phyloP scores from a whole-genome alignment of 208 protist genomes.

The Polymyxa betae region DNA sequence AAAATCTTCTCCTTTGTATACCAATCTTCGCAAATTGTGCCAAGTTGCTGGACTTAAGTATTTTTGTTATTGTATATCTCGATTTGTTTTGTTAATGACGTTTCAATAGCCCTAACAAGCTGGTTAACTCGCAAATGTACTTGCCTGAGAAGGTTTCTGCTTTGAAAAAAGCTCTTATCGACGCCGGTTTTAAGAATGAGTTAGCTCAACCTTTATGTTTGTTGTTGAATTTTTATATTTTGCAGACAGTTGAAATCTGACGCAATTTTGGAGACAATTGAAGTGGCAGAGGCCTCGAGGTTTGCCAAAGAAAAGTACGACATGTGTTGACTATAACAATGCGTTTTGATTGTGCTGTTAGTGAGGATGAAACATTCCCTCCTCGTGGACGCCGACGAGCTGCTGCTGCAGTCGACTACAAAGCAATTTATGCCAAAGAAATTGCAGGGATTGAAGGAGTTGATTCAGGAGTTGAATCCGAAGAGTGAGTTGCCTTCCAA shows the following conservation, averaged over 20 bases:
- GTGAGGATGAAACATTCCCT: too few species aligned
- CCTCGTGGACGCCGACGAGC: neutral
- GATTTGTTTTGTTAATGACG: neutral
- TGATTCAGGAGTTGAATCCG: neutral
- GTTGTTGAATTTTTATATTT: neutral
- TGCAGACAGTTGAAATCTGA: neutral
- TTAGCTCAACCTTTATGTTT: neutral
- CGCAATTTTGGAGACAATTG: neutral
- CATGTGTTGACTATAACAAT: neutral
- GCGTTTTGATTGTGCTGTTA: too few species aligned
- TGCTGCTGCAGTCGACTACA: slow-evolving; percentile 32
- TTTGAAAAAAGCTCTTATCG: slow-evolving; percentile 30
- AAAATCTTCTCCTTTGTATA: slow-evolving; percentile 41
- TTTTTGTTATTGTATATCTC: neutral
- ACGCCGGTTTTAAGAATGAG: slow-evolving; percentile 1
- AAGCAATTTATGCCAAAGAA: slow-evolving; percentile 29
- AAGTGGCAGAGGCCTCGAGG: slow-evolving; percentile 2
- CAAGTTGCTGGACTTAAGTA: neutral
- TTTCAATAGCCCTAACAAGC: slow-evolving; percentile 36
- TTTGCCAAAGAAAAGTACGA: neutral
- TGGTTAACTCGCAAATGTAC: neutral
- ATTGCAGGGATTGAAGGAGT: neutral
- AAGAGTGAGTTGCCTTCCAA: too few species aligned
- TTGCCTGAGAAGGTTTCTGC: slow-evolving; percentile 35
- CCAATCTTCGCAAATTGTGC: neutral